Conservation (phyloP, 1,139 yeast genomes). For the Pichia sp. region DNA sequence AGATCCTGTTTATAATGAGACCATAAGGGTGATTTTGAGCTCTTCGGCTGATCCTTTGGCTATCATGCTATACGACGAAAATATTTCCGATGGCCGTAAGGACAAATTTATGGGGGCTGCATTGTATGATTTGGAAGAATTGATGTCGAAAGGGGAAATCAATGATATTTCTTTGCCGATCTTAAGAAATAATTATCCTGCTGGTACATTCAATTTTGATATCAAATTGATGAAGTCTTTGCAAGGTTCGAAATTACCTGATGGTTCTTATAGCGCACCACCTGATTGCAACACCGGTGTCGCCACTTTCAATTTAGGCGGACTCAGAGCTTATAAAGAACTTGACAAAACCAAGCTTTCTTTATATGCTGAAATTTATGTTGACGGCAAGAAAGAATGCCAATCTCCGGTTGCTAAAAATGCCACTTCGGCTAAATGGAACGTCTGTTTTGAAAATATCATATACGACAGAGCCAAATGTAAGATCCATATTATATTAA, state of each 20-base stretch:
- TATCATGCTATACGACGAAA: slow-evolving; percentile 54
- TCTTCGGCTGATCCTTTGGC: slow-evolving; percentile 76
- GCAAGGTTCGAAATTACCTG: slow-evolving; percentile 67
- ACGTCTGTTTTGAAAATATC: slow-evolving; percentile 57
- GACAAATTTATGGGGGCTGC: slow-evolving; percentile 76
- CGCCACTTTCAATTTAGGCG: slow-evolving; percentile 47
- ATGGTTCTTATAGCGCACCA: slow-evolving; percentile 80
- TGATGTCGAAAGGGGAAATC: slow-evolving; percentile 48
- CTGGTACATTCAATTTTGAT: slow-evolving; percentile 67
- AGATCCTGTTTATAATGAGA: slow-evolving; percentile 81
- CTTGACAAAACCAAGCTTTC: slow-evolving; percentile 34
- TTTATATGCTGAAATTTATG: slow-evolving; percentile 62
- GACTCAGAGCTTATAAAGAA: slow-evolving; percentile 40
- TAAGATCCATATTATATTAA: slow-evolving; percentile 56
- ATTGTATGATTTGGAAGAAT: slow-evolving; percentile 63
- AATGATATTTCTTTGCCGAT: slow-evolving; percentile 48
- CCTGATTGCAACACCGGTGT: slow-evolving; percentile 95
- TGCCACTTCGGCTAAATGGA: slow-evolving; percentile 63
- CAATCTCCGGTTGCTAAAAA: slow-evolving; percentile 55
- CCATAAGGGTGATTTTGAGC: slow-evolving; percentile 57
- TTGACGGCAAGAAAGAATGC: slow-evolving; percentile 51
- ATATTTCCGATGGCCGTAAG: slow-evolving; percentile 63
- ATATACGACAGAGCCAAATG: slow-evolving; percentile 67
- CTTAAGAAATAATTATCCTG: slow-evolving; percentile 70
- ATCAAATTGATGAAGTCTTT: slow-evolving; percentile 73